Base-by-base conservation (phyloP, 176 grass and related monocot genomes). In the Carex kokanica region DNA sequence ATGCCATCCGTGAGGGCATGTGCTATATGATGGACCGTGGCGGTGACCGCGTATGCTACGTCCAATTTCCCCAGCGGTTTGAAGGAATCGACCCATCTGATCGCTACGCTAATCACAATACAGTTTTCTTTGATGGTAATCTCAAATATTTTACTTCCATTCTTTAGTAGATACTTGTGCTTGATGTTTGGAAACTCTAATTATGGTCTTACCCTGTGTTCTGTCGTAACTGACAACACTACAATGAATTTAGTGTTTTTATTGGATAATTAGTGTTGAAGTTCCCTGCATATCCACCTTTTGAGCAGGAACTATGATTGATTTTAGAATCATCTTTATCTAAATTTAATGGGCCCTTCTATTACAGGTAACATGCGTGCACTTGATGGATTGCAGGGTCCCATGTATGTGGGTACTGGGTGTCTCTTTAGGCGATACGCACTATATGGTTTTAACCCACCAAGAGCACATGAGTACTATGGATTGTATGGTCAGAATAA, bases 11-110 rank as follows among this genome's bases (percentile, higher is more conserved):
- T 25, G 92, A 94, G 74, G 92, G 90, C 56, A 94, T 91, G 90
- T 97, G 95, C 88, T 94, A 94, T 88, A 94, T 97, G 95, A 88
- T 97, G 65, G 95, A 97, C 86, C 92, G 94, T 73, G 90, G 92
- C 24, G 92, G 95, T 64, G 88, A 92, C 70, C 90, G 92, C 69
- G 88, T 97, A 70, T 92, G 90, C 83, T 97, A 94, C 85, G 88
- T 90, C 54, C 88, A 90, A 63, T 90, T 86, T 78, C 88, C 88
- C 18, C 88, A 90, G 71, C 72, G 84, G 54, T 90, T 90, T 70
- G 88, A 90, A 83, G 88, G 88, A 74, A 90, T 90, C 63, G 88
- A 90, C 74, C 84, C 88, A 57, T 90, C 88, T 38, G 88, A 90
- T n/a, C 88, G 88, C 61, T 90, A 90, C 69, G 88, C 88, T 32